phyloP scores from a whole-genome alignment of 257 asterid species.

The Ilex aquifolium region DNA sequence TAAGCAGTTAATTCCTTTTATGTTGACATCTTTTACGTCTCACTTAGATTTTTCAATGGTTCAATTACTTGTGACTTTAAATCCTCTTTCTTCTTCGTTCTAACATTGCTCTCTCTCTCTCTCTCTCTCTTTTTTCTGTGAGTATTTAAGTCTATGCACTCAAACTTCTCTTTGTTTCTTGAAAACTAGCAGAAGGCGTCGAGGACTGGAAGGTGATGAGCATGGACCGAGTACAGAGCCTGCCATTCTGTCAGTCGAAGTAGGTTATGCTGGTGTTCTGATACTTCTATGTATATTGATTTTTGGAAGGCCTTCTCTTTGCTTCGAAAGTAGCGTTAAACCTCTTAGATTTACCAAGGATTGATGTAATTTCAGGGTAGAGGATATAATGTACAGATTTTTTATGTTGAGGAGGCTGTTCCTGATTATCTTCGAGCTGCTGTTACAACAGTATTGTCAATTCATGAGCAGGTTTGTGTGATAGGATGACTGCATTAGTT shows the following conservation, averaged over 20 bases:
- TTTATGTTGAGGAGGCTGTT: conserved; percentile 78
- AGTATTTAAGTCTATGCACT: neutral
- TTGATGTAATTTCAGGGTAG: conserved; percentile 61
- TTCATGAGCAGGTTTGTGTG: conserved; percentile 63
- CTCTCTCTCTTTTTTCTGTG: conserved; percentile 2
- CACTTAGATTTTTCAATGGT: too few species aligned
- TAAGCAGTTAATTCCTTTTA: too few species aligned
- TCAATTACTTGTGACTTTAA: conserved; percentile 5
- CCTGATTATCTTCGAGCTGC: conserved; percentile 76
- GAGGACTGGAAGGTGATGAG: conserved; percentile 38
- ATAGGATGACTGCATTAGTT: neutral
- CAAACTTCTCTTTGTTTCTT: conserved; percentile 9
- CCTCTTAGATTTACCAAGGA: neutral
- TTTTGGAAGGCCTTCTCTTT: neutral
- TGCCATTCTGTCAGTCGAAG: conserved; percentile 95
- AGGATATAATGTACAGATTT: conserved; percentile 74
- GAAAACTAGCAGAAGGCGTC: conserved; percentile 49
- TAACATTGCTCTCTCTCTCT: too few species aligned
- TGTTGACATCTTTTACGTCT: too few species aligned
- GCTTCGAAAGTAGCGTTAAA: neutral
- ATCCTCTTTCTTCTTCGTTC: neutral
- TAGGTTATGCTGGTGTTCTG: conserved; percentile 15
- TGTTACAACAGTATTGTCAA: conserved; percentile 70
- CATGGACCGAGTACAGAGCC: conserved; percentile 56
- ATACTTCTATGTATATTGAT: neutral